Base-by-base conservation (phyloP, 805 yeast genomes). In the Pichia kluyveri region DNA sequence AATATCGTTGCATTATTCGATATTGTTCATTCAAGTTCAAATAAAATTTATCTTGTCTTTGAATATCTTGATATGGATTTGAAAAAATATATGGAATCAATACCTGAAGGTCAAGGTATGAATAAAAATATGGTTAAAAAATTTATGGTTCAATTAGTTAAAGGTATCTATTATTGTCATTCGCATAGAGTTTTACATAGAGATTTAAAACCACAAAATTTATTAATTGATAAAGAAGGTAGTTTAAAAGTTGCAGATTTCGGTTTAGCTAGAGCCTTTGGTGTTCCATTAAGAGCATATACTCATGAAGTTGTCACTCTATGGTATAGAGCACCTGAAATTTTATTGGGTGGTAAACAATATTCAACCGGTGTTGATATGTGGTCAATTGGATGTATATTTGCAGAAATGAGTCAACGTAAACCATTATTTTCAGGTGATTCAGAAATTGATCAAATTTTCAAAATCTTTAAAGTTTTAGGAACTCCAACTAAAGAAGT, bases 351-450 rank as follows among this genome's bases (percentile, higher is more conserved):
- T 14, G 96, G 97, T 4, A 86, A 95, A 56, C 97, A 93, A 60
- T 93, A 93, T 66, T 87, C 96, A 36, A 93, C 98, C 0, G 97
- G 98, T 18, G 96, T 93, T 45, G 99, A 93, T 65, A 89, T 93
- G 85, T 93, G 99, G 99, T 87, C 96, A 11, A 86, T 91, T 52
- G 99, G 99, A 15, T 90, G 97, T 63, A 93, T 93, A 43, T 86
- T 93, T 65, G 99, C 97, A 8, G 99, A 93, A 65, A 90, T 93
- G 98, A 88, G 90, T 49, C 87, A 89, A 58, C 81, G 99, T 48
- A 87, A 87, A 64, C 97, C 99, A 9, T 67, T 93, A 46, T 91
- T 93, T 69, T 96, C 98, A 0, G 99, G 99, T 7, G 96, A 93
- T 64, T 88, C 96, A 11, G 99, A 93, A 65, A 95, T 93, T 61